Evolutionary conservation across 202 grass and related monocot genomes (phyloP).

Genomic region (Hordeum pubiflorum): DNA sequence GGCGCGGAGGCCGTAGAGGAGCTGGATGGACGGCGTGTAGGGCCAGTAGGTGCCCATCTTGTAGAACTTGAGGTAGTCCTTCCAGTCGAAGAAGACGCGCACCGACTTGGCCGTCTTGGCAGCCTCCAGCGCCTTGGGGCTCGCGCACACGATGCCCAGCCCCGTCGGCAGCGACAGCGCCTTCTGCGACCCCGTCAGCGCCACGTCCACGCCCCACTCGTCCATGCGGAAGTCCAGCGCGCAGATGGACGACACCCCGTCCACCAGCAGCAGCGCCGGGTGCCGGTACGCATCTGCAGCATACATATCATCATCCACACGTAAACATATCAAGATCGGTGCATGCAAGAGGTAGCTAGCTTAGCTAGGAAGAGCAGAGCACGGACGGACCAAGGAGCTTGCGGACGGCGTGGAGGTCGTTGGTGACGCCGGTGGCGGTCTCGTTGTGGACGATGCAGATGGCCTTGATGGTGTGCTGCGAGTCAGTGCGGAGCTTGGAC

Average conservation of each 20-base stretch:
- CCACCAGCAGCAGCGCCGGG: slow-evolving; percentile 75
- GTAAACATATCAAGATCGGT: neutral
- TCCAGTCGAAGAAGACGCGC: slow-evolving; percentile 91
- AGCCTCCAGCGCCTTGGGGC: slow-evolving; percentile 75
- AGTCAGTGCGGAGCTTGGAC: slow-evolving; percentile 46
- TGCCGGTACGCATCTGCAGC: slow-evolving; percentile 46
- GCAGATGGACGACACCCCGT: slow-evolving; percentile 93
- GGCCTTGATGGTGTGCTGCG: slow-evolving; percentile 72
- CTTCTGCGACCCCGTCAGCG: slow-evolving; percentile 89
- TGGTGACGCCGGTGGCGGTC: slow-evolving; percentile 93
- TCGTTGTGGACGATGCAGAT: slow-evolving; percentile 96
- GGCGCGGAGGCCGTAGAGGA: slow-evolving; percentile 76
- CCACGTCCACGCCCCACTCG: slow-evolving; percentile 95
- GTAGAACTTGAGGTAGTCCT: slow-evolving; percentile 90
- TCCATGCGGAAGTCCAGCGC: slow-evolving; percentile 93
- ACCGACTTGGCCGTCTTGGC: slow-evolving; percentile 72
- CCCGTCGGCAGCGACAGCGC: slow-evolving; percentile 85
- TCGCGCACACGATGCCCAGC: slow-evolving; percentile 79
- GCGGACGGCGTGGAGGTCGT: slow-evolving; percentile 61
- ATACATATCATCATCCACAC: neutral
- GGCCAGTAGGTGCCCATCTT: slow-evolving; percentile 74
- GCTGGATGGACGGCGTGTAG: slow-evolving; percentile 89
- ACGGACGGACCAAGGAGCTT: slow-evolving; percentile 44
- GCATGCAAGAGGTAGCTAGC: neutral
- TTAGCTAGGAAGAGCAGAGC: neutral